Conservation (phyloP, 345 rosid species). For the Arabidopsis arenosa region DNA sequence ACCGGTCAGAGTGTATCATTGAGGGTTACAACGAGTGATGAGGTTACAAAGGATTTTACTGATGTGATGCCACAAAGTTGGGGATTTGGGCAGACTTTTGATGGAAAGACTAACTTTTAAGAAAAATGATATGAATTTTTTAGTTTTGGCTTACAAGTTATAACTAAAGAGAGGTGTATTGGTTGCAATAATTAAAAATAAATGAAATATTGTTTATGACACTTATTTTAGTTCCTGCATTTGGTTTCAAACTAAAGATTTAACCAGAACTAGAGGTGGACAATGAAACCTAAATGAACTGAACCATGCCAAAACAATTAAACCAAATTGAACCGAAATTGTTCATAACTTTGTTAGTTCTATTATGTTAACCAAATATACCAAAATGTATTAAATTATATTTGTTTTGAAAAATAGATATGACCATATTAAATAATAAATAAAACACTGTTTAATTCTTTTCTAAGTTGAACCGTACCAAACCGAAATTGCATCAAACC, state of each 20-base stretch:
- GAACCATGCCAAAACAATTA: background rate
- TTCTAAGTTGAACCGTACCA: background rate
- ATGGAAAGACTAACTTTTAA: conserved; percentile 33
- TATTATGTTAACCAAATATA: background rate
- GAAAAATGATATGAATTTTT: background rate
- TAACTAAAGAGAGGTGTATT: background rate
- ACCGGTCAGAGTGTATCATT: conserved; percentile 30
- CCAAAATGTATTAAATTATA: background rate
- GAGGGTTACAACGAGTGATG: conserved; percentile 22
- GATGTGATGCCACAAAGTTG: conserved; percentile 12
- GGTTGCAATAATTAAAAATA: background rate
- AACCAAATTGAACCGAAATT: background rate
- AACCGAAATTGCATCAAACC: background rate
- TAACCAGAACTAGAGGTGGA: background rate
- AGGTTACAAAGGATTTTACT: background rate
- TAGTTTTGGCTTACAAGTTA: background rate
- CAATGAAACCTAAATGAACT: background rate
- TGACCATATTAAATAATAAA: background rate
- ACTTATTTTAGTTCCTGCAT: background rate
- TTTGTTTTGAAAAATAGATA: background rate
- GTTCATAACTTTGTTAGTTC: background rate
- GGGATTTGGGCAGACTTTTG: conserved; percentile 29
- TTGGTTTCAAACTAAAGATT: background rate
- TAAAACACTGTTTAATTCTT: background rate
- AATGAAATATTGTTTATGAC: background rate